Evolutionary conservation across 225 moss, liverwort and hornwort species (phyloP), one percentile per base, ranked within the genome.

Genomic region (Thuidium tamariscinum): DNA sequence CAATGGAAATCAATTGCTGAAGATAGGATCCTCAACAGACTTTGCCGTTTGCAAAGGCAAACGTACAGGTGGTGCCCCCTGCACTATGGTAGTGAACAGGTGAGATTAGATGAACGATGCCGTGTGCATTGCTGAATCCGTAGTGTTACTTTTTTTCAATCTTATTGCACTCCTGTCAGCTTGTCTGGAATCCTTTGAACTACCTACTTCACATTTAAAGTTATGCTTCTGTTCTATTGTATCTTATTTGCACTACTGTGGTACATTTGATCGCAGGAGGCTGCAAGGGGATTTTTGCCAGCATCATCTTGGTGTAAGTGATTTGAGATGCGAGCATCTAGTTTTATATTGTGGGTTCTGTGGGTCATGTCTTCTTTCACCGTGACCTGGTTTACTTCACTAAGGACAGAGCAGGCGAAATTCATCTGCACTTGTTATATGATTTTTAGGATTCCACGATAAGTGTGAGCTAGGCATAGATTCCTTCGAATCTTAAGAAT

Each of bases 21-120:
- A 90, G 87, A 90, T 98, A 49, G 98, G 98, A 80, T 93, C 89
- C 41, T 94, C 98, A 52, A 83, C 88, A 64, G 95, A 97, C 44
- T 98, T 93, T 79, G 87, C 90, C 59, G 83, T 98, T 56, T 98
- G 98, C 92, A 94, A 88, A 85, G 98, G 96, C 76, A 95, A 63
- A 71, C 93, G 95, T 73, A 90, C 90, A 87, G 93, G 91, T 82
- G 95, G 95, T 86, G 90, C 89, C 48, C 88, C 91, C 63, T 98
- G 98, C 88, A 92, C 90, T 56, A 89, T 92, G 87, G 96, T 95
- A 71, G 91, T 98, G 87, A 93, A 98, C 83, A 95, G 88, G 97
- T 96, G 56, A 87, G 89, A 85, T 81, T 54, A 56, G 81, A 81
- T 77, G 39, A 37, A 37, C 60, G 52, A 74, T 56, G 49, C 25